These are phyloP conservation scores for Beauveria sp. DNA, from an alignment of 2,329 filamentous ascomycete species.

Conservation along the genomic window DNA sequence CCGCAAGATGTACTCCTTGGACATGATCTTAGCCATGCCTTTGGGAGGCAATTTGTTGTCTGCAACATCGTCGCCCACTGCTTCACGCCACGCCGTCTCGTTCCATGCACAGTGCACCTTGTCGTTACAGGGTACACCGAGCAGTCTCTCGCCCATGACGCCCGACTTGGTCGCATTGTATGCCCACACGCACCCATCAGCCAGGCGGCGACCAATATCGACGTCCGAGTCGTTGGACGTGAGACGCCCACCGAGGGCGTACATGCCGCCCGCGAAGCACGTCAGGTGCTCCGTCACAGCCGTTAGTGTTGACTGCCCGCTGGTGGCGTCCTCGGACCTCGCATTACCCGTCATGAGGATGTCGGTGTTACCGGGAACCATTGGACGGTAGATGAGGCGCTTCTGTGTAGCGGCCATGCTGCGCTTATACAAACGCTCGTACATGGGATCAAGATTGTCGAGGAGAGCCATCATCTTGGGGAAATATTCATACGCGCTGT, in stretches of 20 bases:
- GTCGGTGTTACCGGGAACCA: slow-evolving; percentile 52
- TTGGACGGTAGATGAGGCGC: slow-evolving; percentile 62
- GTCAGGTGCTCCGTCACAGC: slow-evolving; percentile 45
- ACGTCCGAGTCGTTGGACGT: slow-evolving; percentile 41
- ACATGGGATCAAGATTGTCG: slow-evolving; percentile 50
- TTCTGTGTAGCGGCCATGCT: slow-evolving; percentile 53
- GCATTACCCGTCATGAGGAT: slow-evolving; percentile 52
- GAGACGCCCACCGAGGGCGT: slow-evolving; percentile 53
- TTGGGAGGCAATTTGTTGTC: slow-evolving; percentile 31
- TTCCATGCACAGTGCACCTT: slow-evolving; percentile 26
- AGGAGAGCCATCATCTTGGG: slow-evolving; percentile 58
- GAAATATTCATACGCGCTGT: slow-evolving; percentile 54
- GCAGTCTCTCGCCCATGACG: slow-evolving; percentile 47
- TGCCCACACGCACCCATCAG: slow-evolving; percentile 49
- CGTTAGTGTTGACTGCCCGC: slow-evolving; percentile 30
- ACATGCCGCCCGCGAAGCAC: slow-evolving; percentile 60
- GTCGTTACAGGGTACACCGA: slow-evolving; percentile 31
- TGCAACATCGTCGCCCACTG: slow-evolving; percentile 16
- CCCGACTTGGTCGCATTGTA: slow-evolving; percentile 45
- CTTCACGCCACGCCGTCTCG: slow-evolving; percentile 19
- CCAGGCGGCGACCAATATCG: slow-evolving; percentile 37
- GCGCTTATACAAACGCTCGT: slow-evolving; percentile 55
- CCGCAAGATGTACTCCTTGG: slow-evolving; percentile 44
- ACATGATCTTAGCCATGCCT: slow-evolving; percentile 55
- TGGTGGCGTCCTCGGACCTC: slow-evolving; percentile 6